Percentiles rank a stretch among this genome's conserved stretches.
phyloP scores from a whole-genome alignment of 208 protist genomes.

The Jaenimonas drosophilae region DNA sequence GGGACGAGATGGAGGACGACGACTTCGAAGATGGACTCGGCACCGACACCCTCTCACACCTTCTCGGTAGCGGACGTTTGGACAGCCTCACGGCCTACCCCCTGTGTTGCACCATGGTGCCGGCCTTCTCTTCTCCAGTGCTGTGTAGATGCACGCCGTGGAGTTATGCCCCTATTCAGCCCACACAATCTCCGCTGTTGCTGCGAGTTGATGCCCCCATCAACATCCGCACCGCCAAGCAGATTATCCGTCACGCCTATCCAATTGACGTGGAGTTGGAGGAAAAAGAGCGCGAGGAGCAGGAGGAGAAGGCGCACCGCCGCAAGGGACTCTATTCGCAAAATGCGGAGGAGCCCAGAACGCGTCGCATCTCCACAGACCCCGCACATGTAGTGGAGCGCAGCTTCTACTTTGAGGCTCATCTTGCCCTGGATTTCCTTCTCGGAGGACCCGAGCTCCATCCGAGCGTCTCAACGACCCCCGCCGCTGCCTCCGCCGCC shows the following conservation, averaged over 20 bases:
- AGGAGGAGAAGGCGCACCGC: background rate
- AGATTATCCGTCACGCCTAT: constrained; percentile 3
- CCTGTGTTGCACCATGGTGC: constrained; percentile 30
- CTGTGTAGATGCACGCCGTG: constrained; percentile 47
- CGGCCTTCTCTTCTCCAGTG: constrained; percentile 35
- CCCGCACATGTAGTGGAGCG: no score
- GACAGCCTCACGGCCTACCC: constrained; percentile 19
- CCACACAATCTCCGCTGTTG: constrained; percentile 11
- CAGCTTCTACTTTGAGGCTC: constrained; percentile 61
- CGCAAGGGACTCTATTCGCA: background rate
- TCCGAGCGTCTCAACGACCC: no score
- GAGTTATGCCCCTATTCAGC: constrained; percentile 35
- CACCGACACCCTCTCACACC: constrained; percentile 14
- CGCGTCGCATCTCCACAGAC: no score
- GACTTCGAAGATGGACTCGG: background rate
- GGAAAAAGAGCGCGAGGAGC: constrained; percentile 4
- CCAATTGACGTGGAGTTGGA: constrained; percentile 7
- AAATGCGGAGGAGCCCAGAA: background rate
- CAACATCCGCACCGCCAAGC: constrained; percentile 7
- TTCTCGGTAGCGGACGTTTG: constrained; percentile 15
- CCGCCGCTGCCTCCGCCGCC: no score
- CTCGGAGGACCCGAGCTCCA: no score
- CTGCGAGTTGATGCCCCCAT: constrained; percentile 22
- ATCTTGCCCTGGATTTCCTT: constrained; percentile 56
- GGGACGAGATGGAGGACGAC: background rate